Conservation (phyloP, 306 rosid species). For the Cicer cuneatum region DNA sequence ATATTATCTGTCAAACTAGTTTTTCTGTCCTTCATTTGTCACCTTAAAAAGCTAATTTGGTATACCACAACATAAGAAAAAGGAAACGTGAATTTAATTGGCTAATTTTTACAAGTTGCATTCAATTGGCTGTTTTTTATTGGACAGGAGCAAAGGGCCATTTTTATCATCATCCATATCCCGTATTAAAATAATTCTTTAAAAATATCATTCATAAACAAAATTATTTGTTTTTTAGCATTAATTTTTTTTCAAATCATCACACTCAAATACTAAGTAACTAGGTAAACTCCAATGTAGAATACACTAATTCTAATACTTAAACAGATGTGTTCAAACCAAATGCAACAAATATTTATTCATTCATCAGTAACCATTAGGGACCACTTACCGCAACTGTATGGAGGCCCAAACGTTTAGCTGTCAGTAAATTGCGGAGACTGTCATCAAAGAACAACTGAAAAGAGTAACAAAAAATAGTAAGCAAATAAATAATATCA, state of each 20-base stretch:
- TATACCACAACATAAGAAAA: too few species aligned
- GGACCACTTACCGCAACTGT: slow-evolving; percentile 66
- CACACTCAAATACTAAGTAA: neutral
- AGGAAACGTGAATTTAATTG: too few species aligned
- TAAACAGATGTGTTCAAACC: neutral
- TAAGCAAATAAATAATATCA: neutral
- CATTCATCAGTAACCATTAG: neutral
- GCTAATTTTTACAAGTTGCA: neutral
- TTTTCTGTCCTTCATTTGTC: neutral
- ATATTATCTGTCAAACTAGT: neutral
- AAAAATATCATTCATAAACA: neutral
- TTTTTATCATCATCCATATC: neutral
- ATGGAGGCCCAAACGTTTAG: slow-evolving; percentile 67
- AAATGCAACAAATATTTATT: slow-evolving; percentile 5
- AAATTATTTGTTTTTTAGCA: neutral
- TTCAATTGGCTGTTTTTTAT: neutral
- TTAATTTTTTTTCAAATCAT: neutral
- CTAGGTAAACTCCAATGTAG: slow-evolving; percentile 2
- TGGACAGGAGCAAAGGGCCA: neutral
- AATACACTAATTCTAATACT: neutral
- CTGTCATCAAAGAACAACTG: slow-evolving; percentile 92
- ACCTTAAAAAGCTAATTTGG: neutral
- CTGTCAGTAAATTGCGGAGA: slow-evolving; percentile 65
- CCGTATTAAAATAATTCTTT: neutral
- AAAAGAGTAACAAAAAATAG: neutral